A percentile compares a stretch with the other conserved stretches of the same genome.
phyloP scores from a whole-genome alignment of 768 basidiomycete species.

The Trichaptum fuscoviolaceum region DNA sequence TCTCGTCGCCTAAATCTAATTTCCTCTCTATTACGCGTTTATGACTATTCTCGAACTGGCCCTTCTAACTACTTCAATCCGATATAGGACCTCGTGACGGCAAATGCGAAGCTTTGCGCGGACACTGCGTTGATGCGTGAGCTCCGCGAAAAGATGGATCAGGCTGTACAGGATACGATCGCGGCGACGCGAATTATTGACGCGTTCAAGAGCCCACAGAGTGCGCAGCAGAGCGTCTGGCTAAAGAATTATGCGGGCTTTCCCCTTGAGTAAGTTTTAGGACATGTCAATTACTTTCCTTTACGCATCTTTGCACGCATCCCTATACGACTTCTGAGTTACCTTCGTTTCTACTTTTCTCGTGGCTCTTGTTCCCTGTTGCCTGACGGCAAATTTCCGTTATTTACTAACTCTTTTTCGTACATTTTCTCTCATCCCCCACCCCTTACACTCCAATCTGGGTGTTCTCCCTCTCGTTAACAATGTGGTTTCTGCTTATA shows the following conservation, averaged over 20 bases:
- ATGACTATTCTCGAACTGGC: too few relatives aligned
- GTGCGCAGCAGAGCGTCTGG: constrained; percentile 49
- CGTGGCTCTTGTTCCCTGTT: background rate
- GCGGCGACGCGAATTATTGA: constrained; percentile 72
- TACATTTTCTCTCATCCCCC: constrained; percentile 5
- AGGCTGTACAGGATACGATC: constrained; percentile 77
- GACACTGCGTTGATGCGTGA: constrained; percentile 66
- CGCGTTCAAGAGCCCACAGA: constrained; percentile 69
- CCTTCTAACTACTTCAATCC: background rate
- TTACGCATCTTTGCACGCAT: background rate
- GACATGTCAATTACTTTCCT: background rate
- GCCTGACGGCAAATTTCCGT: background rate
- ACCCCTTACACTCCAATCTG: background rate
- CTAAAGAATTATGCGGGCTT: constrained; percentile 78
- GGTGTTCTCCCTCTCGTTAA: background rate
- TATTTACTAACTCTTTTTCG: background rate
- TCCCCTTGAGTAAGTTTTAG: constrained; percentile 64
- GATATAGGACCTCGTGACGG: constrained; percentile 58
- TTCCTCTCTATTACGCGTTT: too few relatives aligned
- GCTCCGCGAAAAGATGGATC: constrained; percentile 69
- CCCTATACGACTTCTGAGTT: background rate
- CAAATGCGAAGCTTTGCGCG: constrained; percentile 55
- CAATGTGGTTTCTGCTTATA: background rate
- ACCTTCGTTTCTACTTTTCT: background rate
- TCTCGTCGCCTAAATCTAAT: background rate